Percentiles rank a stretch among this genome's conserved stretches.
phyloP scores from a whole-genome alignment of 805 yeast genomes.

The Yarrowia phangngaensis region DNA sequence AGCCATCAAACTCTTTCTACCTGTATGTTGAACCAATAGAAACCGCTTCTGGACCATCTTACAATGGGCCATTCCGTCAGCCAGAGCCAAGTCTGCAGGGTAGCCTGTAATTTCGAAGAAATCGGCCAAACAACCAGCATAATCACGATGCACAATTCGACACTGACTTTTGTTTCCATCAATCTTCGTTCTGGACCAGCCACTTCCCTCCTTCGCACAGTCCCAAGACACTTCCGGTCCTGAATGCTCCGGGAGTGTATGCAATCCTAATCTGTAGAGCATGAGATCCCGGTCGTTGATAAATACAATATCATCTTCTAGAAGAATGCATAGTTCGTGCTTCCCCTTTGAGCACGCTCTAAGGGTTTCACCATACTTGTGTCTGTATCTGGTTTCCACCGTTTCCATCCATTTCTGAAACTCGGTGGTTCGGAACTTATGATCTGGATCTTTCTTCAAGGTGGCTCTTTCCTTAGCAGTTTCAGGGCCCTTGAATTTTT shows the following conservation, averaged over 20 bases:
- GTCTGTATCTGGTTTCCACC: slow-evolving; percentile 6
- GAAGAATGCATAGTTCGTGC: slow-evolving; percentile 30
- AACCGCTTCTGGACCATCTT: slow-evolving; percentile 27
- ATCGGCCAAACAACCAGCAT: slow-evolving; percentile 16
- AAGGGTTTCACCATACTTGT: slow-evolving; percentile 21
- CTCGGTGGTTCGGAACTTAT: slow-evolving; percentile 14
- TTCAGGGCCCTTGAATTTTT: not conserved
- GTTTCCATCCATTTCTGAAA: slow-evolving; percentile 3
- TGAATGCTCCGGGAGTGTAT: slow-evolving; percentile 11
- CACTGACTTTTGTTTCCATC: slow-evolving; percentile 25
- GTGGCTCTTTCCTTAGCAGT: slow-evolving; percentile 2
- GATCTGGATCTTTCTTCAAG: not conserved
- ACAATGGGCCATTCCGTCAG: slow-evolving; percentile 14
- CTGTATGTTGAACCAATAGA: slow-evolving; percentile 31
- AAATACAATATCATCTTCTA: slow-evolving; percentile 31
- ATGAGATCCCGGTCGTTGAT: slow-evolving; percentile 19
- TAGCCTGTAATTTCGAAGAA: not conserved
- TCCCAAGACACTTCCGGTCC: slow-evolving; percentile 20
- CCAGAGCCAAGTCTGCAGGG: slow-evolving; percentile 8
- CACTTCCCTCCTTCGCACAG: slow-evolving; percentile 20
- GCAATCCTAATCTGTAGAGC: not conserved
- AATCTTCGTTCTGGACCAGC: not conserved
- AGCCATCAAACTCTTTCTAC: slow-evolving; percentile 19
- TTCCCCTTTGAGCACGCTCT: slow-evolving; percentile 27
- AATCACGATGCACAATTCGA: slow-evolving; percentile 4